Evolutionary conservation across 1,284 basidiomycete genomes (phyloP).

Genomic region (Ustilago crameri): DNA sequence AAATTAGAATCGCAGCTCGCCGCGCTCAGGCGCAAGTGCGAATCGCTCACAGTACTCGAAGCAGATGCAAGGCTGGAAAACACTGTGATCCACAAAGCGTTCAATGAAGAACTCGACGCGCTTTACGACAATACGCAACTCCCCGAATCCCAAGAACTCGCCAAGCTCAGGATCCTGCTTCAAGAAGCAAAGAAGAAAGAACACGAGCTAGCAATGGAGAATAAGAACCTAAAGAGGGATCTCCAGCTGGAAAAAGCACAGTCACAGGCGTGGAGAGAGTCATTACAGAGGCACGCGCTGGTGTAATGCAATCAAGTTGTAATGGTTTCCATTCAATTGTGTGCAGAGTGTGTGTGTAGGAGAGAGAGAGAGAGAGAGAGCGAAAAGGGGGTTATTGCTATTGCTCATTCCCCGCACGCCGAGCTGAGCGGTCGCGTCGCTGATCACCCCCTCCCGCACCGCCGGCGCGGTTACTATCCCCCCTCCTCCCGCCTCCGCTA

Average conservation of each 20-base stretch:
- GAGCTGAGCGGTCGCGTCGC: conserved; percentile 27
- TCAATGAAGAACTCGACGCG: conserved; percentile 66
- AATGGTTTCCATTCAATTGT: no score
- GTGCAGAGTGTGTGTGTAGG: not conserved
- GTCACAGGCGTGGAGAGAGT: conserved; percentile 17
- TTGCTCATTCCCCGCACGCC: conserved; percentile 32
- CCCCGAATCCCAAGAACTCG: conserved; percentile 56
- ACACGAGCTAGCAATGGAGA: conserved; percentile 44
- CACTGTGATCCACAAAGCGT: conserved; percentile 65
- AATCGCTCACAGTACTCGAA: conserved; percentile 60
- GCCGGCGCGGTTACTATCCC: no score
- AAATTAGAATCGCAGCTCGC: conserved; percentile 46
- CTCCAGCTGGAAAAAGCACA: conserved; percentile 31
- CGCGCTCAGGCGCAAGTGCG: conserved; percentile 53
- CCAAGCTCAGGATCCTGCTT: conserved; percentile 46
- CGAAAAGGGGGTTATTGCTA: no score
- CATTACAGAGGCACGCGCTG: conserved; percentile 21
- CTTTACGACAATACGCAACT: conserved; percentile 62
- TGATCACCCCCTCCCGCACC: conserved; percentile 6
- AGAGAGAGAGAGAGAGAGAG: no score
- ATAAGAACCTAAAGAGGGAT: conserved; percentile 45
- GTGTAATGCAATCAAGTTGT: no score
- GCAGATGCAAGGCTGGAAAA: conserved; percentile 64
- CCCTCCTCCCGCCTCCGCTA: not conserved
- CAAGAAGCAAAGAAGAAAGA: conserved; percentile 48